phyloP scores from a whole-genome alignment of 75 land plant species.

The Gnetum montanum region DNA sequence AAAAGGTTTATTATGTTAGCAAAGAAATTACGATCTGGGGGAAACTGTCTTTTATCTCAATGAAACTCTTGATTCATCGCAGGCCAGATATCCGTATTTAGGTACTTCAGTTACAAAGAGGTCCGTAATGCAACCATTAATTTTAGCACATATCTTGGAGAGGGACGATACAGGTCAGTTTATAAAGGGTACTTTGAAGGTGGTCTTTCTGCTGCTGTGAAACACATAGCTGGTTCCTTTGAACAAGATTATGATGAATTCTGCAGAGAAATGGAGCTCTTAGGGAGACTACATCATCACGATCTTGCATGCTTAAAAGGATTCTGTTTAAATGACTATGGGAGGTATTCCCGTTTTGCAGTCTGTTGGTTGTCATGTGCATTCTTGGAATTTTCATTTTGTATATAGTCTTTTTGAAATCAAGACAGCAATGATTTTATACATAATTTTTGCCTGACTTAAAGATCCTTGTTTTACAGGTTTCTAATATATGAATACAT shows the following conservation, averaged over 20 bases:
- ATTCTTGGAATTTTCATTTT: no score
- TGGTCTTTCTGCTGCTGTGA: constrained; percentile 54
- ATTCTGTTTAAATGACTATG: constrained; percentile 33
- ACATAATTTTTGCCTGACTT: no score
- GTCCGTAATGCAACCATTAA: constrained; percentile 57
- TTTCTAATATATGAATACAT: constrained; percentile 57
- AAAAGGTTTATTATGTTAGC: no score
- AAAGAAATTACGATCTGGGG: no score
- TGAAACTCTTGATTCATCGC: neutral
- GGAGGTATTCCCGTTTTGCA: constrained; percentile 29
- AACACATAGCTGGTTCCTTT: constrained; percentile 13
- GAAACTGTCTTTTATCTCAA: no score
- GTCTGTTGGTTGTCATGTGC: no score
- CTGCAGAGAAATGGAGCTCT: constrained; percentile 37
- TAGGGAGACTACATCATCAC: constrained; percentile 69
- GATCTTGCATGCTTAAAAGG: constrained; percentile 61
- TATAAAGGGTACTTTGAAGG: constrained; percentile 51
- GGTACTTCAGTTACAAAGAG: constrained; percentile 41
- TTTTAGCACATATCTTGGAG: constrained; percentile 43
- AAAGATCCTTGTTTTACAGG: no score
- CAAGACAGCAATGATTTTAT: no score
- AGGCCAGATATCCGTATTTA: constrained; percentile 25
- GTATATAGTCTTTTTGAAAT: no score
- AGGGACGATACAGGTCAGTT: constrained; percentile 36
- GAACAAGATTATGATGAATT: constrained; percentile 28